Evolutionary conservation across 2,329 filamentous ascomycete species (phyloP), one percentile per base, ranked within the genome.

Genomic region (Aspergillus fumigatus): DNA sequence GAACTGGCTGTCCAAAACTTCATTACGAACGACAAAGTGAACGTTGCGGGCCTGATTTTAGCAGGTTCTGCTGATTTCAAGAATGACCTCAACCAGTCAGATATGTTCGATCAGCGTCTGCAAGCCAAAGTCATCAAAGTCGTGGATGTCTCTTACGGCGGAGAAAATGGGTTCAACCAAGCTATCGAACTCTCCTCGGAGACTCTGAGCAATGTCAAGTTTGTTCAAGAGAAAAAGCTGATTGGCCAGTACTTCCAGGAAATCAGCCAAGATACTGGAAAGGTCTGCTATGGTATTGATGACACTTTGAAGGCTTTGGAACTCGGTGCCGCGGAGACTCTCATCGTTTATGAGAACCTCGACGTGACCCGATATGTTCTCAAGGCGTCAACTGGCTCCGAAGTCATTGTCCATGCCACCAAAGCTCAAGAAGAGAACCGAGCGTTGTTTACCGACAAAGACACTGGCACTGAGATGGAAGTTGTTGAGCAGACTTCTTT

Each of bases 191-290:
- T 99, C 69, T 88, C 94, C 26, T 85, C 92, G 7, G 95, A 99
- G 82, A 99, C 94, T 7, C 84, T 99, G 50, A 90, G 92, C 77
- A 99, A 97, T 73, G 94, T 99, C 84, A 99, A 99, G 80, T 99
- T 99, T 76, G 97, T 99, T 75, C 94, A 99, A 79, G 94, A 99
- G 84, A 99, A 99, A 88, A 99, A 97, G 82, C 86, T 99, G 62
- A 99, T 99, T 71, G 93, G 93, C 75, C 92, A 90, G 74, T 99
- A 99, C 82, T 99, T 99, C 70, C 92, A 99, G 75, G 93, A 99
- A 78, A 97, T 99, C 71, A 96, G 91, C 75, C 92, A 96, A 77
- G 94, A 99, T 73, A 96, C 89, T 52, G 94, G 94, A 66, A 94
- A 92, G 73, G 87, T 99, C 66, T 99, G 94, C 82, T 99, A 99